Conservation (phyloP, 805 yeast genomes). For the Yarrowia bubula region DNA sequence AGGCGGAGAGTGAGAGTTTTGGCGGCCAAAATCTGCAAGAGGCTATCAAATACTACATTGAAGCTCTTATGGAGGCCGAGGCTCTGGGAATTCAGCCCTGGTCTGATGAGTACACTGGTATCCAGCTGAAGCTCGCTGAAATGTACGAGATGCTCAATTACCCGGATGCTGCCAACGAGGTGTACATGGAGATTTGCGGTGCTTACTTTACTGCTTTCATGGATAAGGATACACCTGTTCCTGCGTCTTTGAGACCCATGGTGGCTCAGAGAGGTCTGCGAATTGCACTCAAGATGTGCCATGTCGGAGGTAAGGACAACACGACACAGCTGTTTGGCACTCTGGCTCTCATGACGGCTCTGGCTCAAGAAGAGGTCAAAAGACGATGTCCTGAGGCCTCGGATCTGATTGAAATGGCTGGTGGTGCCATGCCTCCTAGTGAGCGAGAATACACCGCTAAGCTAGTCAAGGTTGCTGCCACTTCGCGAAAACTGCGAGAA, state of each 20-base stretch:
- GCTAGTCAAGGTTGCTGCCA: slow-evolving; percentile 28
- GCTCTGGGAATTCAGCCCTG: slow-evolving; percentile 54
- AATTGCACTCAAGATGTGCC: slow-evolving; percentile 65
- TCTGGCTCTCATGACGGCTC: slow-evolving; percentile 56
- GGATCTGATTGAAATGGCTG: background rate
- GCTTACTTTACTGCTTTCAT: slow-evolving; percentile 52
- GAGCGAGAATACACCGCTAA: background rate
- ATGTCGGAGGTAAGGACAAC: slow-evolving; percentile 48
- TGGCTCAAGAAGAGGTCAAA: slow-evolving; percentile 66
- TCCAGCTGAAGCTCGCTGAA: slow-evolving; percentile 82
- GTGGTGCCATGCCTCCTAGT: background rate
- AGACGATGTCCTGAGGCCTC: slow-evolving; percentile 33
- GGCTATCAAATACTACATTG: slow-evolving; percentile 70
- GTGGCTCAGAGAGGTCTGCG: slow-evolving; percentile 68
- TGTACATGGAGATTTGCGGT: slow-evolving; percentile 66
- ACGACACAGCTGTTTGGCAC: slow-evolving; percentile 43
- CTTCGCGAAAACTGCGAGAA: background rate
- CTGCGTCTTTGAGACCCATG: slow-evolving; percentile 45
- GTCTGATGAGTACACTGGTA: slow-evolving; percentile 83
- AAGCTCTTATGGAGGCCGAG: slow-evolving; percentile 66
- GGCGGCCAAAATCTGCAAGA: slow-evolving; percentile 54
- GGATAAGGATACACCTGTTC: slow-evolving; percentile 40
- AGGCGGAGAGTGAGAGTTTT: slow-evolving; percentile 77
- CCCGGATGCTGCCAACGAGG: slow-evolving; percentile 59
- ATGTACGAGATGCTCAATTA: slow-evolving; percentile 72